A percentile compares a stretch with the other conserved stretches of the same genome.
phyloP scores from a whole-genome alignment of 2,329 filamentous ascomycete species.

The Penicillium occitanis region DNA sequence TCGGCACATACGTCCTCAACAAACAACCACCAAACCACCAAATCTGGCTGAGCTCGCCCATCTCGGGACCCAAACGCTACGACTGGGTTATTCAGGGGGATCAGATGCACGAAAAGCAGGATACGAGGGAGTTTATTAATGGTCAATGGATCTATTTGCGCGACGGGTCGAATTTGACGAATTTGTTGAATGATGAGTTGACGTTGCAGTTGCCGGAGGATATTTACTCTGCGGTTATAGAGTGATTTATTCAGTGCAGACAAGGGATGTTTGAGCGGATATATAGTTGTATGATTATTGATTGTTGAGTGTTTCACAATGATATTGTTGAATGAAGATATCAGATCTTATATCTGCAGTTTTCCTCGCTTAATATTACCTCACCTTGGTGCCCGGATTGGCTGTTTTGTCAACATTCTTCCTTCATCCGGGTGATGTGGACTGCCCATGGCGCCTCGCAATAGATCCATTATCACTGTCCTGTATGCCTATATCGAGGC shows the following conservation, averaged over 20 bases:
- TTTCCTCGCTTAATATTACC: background rate
- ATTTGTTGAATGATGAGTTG: conserved; percentile 74
- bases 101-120: conserved; percentile 75
- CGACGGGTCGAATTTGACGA: conserved; percentile 73
- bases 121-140: conserved; percentile 50
- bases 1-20: conserved; percentile 90
- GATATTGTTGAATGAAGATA: background rate
- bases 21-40: conserved; percentile 97
- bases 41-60: conserved; percentile 92
- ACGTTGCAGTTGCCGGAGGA: conserved; percentile 59
- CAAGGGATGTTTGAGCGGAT: background rate
- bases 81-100: conserved; percentile 78
- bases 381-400: background rate
- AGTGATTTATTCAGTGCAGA: background rate
- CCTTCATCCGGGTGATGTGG: background rate
- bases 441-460: background rate
- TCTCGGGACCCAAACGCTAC: conserved; percentile 89
- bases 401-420: background rate
- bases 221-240: conserved; percentile 30
- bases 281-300: conserved; percentile 1
- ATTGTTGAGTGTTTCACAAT: background rate
- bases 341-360: background rate
- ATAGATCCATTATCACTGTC: too few species aligned
- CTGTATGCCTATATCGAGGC: background rate
- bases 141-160: conserved; percentile 87